phyloP scores from a whole-genome alignment of 495 filamentous ascomycete genomes.

The Evernia prunastri region DNA sequence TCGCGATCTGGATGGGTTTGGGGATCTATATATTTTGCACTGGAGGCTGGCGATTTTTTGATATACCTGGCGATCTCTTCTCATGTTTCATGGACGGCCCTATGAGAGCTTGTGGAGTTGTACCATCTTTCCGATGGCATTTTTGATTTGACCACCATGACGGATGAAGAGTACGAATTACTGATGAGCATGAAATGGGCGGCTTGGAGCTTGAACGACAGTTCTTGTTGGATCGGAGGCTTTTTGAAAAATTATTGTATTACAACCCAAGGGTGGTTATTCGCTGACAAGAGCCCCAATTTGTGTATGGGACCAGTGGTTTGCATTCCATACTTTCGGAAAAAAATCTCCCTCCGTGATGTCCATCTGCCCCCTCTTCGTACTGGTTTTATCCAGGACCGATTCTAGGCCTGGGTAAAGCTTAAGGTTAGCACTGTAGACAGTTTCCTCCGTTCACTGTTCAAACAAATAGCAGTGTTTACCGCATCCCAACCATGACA shows the following conservation, averaged over 20 bases:
- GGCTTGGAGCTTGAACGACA: background rate
- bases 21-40: background rate
- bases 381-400: conserved; percentile 53
- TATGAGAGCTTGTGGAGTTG: conserved; percentile 7
- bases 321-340: too few relatives aligned
- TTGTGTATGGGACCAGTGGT: too few relatives aligned
- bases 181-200: background rate
- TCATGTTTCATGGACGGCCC: background rate
- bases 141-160: background rate
- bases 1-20: background rate
- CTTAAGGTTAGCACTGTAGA: background rate
- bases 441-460: background rate
- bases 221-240: background rate
- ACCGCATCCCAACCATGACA: background rate
- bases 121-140: background rate
- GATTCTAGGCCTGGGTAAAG: conserved; percentile 55
- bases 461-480: background rate
- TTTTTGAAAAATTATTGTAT: background rate
- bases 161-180: conserved; percentile 12
- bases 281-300: too few relatives aligned
- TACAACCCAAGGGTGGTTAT: background rate
- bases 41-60: conserved; percentile 12
- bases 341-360: background rate
- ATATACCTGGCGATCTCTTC: background rate
- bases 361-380: background rate